A percentile compares a stretch with the other conserved stretches of the same genome.
phyloP scores from a whole-genome alignment of 2,329 filamentous ascomycete genomes.

The Chrysoporthe austroafricana region DNA sequence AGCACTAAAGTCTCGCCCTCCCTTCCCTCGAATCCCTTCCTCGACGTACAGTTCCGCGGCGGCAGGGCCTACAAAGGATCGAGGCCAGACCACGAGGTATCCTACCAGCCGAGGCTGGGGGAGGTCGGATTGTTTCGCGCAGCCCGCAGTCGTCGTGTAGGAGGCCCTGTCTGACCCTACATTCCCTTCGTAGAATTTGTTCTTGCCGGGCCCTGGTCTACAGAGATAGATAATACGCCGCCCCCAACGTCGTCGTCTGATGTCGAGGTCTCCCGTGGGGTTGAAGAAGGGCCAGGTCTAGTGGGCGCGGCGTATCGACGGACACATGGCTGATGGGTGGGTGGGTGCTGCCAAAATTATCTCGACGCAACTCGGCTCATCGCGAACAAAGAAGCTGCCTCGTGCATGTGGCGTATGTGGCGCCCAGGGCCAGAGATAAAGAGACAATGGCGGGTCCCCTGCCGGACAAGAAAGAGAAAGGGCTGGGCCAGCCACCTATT shows the following conservation, averaged over 20 bases:
- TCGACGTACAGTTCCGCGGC: background rate
- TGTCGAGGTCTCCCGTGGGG: background rate
- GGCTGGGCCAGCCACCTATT: background rate
- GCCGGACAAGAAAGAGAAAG: background rate
- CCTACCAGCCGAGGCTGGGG: background rate
- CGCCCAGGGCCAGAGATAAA: background rate
- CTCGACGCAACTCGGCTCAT: background rate
- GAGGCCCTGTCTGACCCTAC: background rate
- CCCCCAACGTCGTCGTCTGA: no score
- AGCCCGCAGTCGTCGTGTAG: background rate
- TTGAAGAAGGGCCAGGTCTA: background rate
- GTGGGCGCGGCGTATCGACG: background rate
- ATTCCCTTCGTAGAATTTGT: background rate
- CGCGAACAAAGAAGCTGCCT: no score
- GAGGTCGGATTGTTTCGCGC: background rate
- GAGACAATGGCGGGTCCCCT: background rate
- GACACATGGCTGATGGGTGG: conserved; percentile 3
- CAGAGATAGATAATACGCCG: background rate
- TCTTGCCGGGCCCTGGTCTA: background rate
- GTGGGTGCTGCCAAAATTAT: background rate
- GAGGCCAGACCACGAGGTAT: background rate
- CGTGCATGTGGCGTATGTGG: conserved; percentile 1
- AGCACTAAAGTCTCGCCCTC: background rate
- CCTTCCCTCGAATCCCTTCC: background rate
- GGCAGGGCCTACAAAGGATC: background rate